phyloP scores from a whole-genome alignment of 2,329 filamentous ascomycete genomes.

The Ceratocystis cubensis region DNA sequence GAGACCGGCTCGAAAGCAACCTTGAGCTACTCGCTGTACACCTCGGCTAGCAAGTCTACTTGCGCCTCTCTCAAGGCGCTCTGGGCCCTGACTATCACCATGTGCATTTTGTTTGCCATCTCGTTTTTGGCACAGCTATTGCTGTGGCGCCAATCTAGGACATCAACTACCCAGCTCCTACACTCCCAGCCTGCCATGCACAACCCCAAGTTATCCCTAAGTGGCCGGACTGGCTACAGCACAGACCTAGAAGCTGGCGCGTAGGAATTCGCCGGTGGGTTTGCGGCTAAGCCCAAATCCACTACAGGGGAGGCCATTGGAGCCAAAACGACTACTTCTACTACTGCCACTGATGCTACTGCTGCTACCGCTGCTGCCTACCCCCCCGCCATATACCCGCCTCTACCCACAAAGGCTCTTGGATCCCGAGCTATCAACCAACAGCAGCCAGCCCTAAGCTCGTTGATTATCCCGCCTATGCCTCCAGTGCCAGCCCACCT shows the following conservation, averaged over 20 bases:
- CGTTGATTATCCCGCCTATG: constrained; percentile 17
- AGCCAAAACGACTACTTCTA: neutral
- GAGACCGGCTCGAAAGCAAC: constrained; percentile 22
- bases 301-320: neutral
- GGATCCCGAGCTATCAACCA: constrained; percentile 14
- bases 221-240: constrained; percentile 7
- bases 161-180: constrained; percentile 9
- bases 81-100: constrained; percentile 72
- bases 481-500: constrained; percentile 17
- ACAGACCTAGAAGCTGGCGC: constrained; percentile 11
- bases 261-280: constrained; percentile 17
- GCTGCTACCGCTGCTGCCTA: neutral
- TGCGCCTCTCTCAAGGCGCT: constrained; percentile 78
- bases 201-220: neutral
- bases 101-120: constrained; percentile 59
- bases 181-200: constrained; percentile 8
- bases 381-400: neutral
- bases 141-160: constrained; percentile 40
- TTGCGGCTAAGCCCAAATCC: neutral
- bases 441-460: neutral
- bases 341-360: neutral
- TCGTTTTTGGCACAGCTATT: constrained; percentile 46
- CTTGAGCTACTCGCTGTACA: constrained; percentile 35
- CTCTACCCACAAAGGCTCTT: constrained; percentile 4
- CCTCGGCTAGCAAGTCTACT: constrained; percentile 44